Conservation (phyloP, 2,329 filamentous ascomycete species). For the Coniochaeta prunicola region DNA sequence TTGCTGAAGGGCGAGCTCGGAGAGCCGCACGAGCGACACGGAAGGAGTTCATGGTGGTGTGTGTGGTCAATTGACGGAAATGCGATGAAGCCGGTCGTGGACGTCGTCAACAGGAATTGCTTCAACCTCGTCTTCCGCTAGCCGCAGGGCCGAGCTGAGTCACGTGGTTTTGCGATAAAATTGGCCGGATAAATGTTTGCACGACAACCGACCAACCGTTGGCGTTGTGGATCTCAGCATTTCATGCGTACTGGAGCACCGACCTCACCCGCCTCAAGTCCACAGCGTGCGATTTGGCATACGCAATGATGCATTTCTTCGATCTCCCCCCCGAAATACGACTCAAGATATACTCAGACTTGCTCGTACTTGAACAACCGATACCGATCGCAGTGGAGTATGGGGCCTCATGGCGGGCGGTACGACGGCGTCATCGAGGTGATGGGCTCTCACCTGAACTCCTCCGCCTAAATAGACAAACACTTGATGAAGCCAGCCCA, state of each 20-base stretch:
- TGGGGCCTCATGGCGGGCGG: background rate
- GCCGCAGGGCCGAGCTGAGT: slow-evolving; percentile 4
- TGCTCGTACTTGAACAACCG: background rate
- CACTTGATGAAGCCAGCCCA: background rate
- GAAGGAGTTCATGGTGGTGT: slow-evolving; percentile 81
- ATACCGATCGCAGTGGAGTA: background rate
- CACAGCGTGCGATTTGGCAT: background rate
- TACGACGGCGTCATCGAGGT: background rate
- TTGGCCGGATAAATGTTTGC: background rate
- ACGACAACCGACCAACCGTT: background rate
- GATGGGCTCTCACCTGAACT: background rate
- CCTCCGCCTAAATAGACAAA: background rate
- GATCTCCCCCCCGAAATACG: background rate
- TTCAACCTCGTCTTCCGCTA: slow-evolving; percentile 17
- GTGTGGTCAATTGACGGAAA: slow-evolving; percentile 38
- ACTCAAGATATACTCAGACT: background rate
- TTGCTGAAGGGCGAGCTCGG: slow-evolving; percentile 69
- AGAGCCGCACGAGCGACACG: slow-evolving; percentile 87
- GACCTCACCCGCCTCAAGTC: background rate
- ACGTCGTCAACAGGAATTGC: slow-evolving; percentile 39
- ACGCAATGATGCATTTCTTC: background rate
- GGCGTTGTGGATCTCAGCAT: background rate
- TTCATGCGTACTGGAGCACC: background rate
- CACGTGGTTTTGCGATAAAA: background rate
- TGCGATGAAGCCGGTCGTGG: slow-evolving; percentile 35